Evolutionary conservation across 2,329 filamentous ascomycete species (phyloP).

Genomic region (Arthrobotrys megalospora): DNA sequence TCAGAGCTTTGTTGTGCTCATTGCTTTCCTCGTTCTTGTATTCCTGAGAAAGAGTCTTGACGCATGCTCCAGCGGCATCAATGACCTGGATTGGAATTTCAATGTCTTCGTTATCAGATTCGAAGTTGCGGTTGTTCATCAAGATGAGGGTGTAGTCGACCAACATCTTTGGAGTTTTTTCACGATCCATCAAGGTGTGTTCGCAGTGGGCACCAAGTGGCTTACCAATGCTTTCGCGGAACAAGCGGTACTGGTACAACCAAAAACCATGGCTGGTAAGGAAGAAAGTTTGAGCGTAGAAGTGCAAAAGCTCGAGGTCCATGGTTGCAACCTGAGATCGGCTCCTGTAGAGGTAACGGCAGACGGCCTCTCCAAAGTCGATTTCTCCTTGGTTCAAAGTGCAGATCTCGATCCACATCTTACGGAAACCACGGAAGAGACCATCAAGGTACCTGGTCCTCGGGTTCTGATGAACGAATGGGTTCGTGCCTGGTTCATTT

Average conservation of each 20-base stretch:
- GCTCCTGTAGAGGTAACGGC: slow-evolving; percentile 19
- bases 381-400: slow-evolving; percentile 24
- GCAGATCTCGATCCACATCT: slow-evolving; percentile 38
- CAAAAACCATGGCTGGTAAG: slow-evolving; percentile 45
- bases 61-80: slow-evolving; percentile 19
- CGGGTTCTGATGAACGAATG: slow-evolving; percentile 28
- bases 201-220: slow-evolving; percentile 48
- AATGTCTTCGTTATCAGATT: slow-evolving; percentile 3
- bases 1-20: slow-evolving; percentile 16
- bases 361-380: slow-evolving; percentile 51
- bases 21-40: slow-evolving; percentile 14
- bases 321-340: slow-evolving; percentile 6
- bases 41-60: slow-evolving; percentile 24
- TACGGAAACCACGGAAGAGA: slow-evolving; percentile 40
- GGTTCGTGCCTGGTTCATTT: slow-evolving; percentile 35
- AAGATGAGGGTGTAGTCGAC: slow-evolving; percentile 42
- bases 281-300: slow-evolving; percentile 34
- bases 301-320: slow-evolving; percentile 23
- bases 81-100: slow-evolving; percentile 42
- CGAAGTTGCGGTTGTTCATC: slow-evolving; percentile 43
- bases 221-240: slow-evolving; percentile 18
- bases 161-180: slow-evolving; percentile 38
- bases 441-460: slow-evolving; percentile 29
- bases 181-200: slow-evolving; percentile 46
- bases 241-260: slow-evolving; percentile 34